phyloP scores from a whole-genome alignment of 148 eudicot genomes.

The Dianthus caryophyllus region DNA sequence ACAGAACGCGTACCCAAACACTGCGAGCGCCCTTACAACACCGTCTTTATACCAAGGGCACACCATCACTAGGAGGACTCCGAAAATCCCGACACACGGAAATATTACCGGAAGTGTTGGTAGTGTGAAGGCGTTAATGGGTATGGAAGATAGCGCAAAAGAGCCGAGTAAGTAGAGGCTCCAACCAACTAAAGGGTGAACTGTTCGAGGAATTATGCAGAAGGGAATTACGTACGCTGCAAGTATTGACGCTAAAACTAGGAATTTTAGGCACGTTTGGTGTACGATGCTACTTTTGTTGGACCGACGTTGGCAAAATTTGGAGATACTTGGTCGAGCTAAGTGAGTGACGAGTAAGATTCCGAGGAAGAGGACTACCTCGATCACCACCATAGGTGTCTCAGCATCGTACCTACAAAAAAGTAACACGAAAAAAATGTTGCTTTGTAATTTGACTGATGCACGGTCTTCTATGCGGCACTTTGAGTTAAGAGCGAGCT shows the following conservation, averaged over 20 bases:
- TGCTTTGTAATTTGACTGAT: too few relatives aligned
- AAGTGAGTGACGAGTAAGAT: slow-evolving; percentile 60
- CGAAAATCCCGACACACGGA: slow-evolving; percentile 66
- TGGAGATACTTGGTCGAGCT: slow-evolving; percentile 75
- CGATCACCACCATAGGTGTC: slow-evolving; percentile 56
- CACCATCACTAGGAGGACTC: slow-evolving; percentile 73
- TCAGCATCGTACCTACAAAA: slow-evolving; percentile 68
- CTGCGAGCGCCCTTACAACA: slow-evolving; percentile 54
- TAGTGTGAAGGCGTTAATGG: slow-evolving; percentile 54
- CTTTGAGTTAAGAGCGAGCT: neutral
- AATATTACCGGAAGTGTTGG: slow-evolving; percentile 57
- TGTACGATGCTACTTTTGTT: slow-evolving; percentile 53
- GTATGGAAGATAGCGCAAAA: slow-evolving; percentile 50
- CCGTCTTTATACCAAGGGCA: slow-evolving; percentile 76
- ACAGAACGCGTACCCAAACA: slow-evolving; percentile 64
- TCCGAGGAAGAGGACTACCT: slow-evolving; percentile 56
- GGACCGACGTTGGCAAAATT: slow-evolving; percentile 59
- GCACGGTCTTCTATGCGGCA: too few relatives aligned
- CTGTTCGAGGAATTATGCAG: slow-evolving; percentile 64
- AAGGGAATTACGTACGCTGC: slow-evolving; percentile 65
- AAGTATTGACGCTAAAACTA: slow-evolving; percentile 55
- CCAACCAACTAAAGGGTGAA: slow-evolving; percentile 92
- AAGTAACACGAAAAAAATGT: too few relatives aligned
- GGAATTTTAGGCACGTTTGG: slow-evolving; percentile 46
- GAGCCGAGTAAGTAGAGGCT: slow-evolving; percentile 67